phyloP scores from a whole-genome alignment of 2,329 filamentous ascomycete species.

The Colletotrichum lini region DNA sequence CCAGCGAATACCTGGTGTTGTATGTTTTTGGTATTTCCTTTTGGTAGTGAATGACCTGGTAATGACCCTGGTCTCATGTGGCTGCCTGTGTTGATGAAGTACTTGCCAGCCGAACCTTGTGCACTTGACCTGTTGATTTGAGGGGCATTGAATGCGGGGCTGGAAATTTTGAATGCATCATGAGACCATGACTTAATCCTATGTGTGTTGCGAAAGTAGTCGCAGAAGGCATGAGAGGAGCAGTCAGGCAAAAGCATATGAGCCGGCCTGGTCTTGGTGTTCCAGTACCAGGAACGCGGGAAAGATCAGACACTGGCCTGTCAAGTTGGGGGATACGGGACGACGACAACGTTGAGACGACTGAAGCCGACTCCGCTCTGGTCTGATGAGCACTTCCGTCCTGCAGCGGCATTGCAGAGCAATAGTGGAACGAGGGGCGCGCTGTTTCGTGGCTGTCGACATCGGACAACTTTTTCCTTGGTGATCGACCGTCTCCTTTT shows the following conservation, averaged over 20 bases:
- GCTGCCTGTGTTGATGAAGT: neutral
- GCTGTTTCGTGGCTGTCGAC: neutral
- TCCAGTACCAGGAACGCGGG: neutral
- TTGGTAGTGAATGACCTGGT: no score
- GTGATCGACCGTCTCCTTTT: no score
- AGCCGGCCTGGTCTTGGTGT: neutral
- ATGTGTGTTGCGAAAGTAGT: neutral
- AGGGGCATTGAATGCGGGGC: neutral
- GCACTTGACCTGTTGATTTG: no score
- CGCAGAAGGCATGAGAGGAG: neutral
- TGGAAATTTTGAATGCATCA: neutral
- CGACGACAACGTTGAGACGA: constrained; percentile 2
- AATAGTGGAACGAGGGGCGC: neutral
- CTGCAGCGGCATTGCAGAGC: neutral
- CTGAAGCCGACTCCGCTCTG: neutral
- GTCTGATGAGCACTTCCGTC: neutral
- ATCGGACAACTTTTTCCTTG: neutral
- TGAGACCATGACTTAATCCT: neutral
- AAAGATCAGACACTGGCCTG: neutral
- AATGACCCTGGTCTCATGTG: neutral
- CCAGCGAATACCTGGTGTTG: no score
- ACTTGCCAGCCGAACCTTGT: no score
- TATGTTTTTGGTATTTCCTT: no score
- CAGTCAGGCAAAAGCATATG: neutral
- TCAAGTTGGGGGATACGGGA: neutral